Base-by-base conservation (phyloP, 352 stramenopile species). In the Vaucheria bursata region DNA sequence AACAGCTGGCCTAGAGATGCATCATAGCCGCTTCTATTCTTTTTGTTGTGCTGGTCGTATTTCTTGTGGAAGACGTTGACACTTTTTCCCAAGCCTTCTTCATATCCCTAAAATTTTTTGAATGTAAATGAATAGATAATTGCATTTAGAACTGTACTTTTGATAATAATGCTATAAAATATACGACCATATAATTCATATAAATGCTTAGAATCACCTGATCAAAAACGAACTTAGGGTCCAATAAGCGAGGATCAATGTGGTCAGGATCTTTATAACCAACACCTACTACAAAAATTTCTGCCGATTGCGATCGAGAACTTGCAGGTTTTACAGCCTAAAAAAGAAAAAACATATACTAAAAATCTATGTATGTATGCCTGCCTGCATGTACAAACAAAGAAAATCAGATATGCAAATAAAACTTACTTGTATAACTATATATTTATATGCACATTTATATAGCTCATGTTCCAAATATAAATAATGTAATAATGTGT, bases 251-350 rank as follows among this genome's bases (percentile, higher is more conserved):
- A 0, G 94, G 87, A 86, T 99, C 97, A 80, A 99, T 98, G 64
- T 94, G 97, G 73, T 97, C 89, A 0, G 96, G 95, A 1, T 91
- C 92, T 45, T 97, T 85, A 85, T 97, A 99, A 35, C 93, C 88
- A 76, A 93, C 85, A 85, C 95, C 98, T 0, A 99, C 92, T 18
- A 99, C 93, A 86, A 99, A 99, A 83, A 99, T 99, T 87, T 99
- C 97, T n/a, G 97, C 96, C 6, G 93, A 98, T 80, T 99, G 95
- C 79, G 92, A 94, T 86, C 97, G 91, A 73, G 91, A 98, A 5
- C 94, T 97, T 37, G 95, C 88, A n/a, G 97, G 97, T 87, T 99
- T 99, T 66, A 97, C 97, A 0, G 94, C 94, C 78, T 95, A 50
- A 6, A 52, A 2, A 12, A 40, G 31, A 64, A 70, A 45, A 7